Evolutionary conservation across 345 rosid genomes (phyloP).

Genomic region (Lagerstroemia speciosa): DNA sequence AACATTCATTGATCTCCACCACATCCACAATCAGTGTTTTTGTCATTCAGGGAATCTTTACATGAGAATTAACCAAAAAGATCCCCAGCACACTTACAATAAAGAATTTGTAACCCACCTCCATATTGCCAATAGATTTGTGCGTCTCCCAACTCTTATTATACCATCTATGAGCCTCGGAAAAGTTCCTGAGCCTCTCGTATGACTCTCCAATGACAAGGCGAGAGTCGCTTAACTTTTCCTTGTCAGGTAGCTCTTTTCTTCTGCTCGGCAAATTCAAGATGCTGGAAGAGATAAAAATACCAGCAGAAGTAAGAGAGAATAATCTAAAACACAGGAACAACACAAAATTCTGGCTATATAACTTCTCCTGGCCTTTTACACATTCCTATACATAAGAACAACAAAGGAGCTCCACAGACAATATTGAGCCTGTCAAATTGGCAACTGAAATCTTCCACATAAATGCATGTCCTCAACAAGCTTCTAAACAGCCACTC

Average conservation of each 20-base stretch:
- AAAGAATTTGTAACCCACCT: slow-evolving; percentile 38
- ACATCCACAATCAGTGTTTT: neutral
- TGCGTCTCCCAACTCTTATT: slow-evolving; percentile 55
- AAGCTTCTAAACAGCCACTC: neutral
- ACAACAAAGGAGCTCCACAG: neutral
- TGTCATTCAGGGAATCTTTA: neutral
- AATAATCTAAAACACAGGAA: neutral
- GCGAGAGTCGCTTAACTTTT: slow-evolving; percentile 68
- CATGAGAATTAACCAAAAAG: neutral
- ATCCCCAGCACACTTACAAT: neutral
- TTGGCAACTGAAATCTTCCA: neutral
- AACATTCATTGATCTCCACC: neutral
- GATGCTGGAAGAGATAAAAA: slow-evolving; percentile 50
- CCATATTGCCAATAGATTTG: slow-evolving; percentile 65
- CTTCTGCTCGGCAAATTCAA: slow-evolving; percentile 67
- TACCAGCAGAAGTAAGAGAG: neutral
- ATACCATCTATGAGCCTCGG: slow-evolving; percentile 72
- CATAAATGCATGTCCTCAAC: neutral
- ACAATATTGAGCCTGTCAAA: neutral
- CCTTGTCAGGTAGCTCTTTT: slow-evolving; percentile 83
- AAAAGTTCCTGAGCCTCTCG: slow-evolving; percentile 65
- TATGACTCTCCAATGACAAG: slow-evolving; percentile 81
- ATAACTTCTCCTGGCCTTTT: neutral
- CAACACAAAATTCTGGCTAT: neutral
- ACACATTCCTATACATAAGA: neutral